phyloP scores from a whole-genome alignment of 257 asterid species.

The Lantana camara region DNA sequence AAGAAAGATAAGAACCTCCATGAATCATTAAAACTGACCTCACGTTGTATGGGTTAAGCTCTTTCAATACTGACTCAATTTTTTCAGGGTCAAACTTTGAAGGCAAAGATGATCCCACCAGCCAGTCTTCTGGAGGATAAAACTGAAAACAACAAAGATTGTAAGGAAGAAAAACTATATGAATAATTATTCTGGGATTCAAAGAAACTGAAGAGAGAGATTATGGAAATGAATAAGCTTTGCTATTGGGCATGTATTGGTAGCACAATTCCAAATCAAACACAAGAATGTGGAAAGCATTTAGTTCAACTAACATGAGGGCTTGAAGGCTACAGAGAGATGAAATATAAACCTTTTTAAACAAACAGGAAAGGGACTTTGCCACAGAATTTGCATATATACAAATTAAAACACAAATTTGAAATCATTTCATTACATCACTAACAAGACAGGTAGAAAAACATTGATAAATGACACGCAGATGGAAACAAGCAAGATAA shows the following conservation, averaged over 20 bases:
- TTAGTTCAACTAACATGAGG: not conserved
- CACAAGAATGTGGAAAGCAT: constrained; percentile 1
- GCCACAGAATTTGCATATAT: constrained; percentile 1
- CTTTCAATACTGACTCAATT: constrained; percentile 68
- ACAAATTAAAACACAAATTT: constrained; percentile 21
- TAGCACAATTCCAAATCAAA: constrained; percentile 12
- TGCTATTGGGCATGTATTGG: constrained; percentile 13
- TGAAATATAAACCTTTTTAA: constrained; percentile 16
- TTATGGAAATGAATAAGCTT: constrained; percentile 13
- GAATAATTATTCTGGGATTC: constrained; percentile 7
- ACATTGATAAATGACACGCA: not conserved
- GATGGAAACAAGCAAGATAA: not conserved
- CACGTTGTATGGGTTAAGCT: constrained; percentile 70
- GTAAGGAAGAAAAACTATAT: constrained; percentile 15
- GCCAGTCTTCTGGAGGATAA: constrained; percentile 93
- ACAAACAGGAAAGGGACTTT: not conserved
- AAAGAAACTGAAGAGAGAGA: constrained; percentile 15
- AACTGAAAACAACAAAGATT: constrained; percentile 45
- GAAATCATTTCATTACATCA: constrained; percentile 1
- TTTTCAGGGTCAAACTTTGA: constrained; percentile 59
- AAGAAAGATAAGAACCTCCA: constrained; percentile 12
- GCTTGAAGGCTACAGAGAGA: constrained; percentile 3
- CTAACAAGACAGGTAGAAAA: constrained; percentile 1
- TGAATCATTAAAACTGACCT: constrained; percentile 49
- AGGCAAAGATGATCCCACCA: constrained; percentile 91